Conservation (phyloP, 2,329 filamentous ascomycete genomes). For the Neobulgaria alba region DNA sequence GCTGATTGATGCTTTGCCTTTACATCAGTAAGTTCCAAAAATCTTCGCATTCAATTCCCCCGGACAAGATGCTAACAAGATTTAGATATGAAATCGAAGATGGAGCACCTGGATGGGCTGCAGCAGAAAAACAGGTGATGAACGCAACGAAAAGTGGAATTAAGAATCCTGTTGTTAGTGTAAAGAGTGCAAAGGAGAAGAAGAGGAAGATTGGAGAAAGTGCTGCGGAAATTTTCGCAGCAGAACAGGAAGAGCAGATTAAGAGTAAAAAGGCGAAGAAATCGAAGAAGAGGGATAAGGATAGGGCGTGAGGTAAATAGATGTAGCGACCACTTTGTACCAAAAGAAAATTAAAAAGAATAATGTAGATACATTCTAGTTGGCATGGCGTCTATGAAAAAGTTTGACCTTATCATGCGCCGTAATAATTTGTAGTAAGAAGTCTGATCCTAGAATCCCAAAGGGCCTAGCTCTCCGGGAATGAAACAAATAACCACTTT, state of each 20-base stretch:
- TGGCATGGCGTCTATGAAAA: no score
- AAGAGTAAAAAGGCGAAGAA: conserved; percentile 47
- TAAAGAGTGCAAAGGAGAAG: conserved; percentile 61
- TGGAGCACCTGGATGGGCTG: conserved; percentile 53
- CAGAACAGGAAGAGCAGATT: conserved; percentile 45
- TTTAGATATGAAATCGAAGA: conserved; percentile 61
- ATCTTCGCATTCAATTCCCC: no score
- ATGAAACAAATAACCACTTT: no score
- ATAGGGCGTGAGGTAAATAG: conserved; percentile 6
- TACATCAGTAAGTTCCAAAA: conserved; percentile 73
- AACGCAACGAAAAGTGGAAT: conserved; percentile 46
- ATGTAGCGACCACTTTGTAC: no score
- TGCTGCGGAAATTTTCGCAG: conserved; percentile 54
- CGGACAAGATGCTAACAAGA: no score
- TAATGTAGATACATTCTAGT: no score
- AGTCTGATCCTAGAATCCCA: no score
- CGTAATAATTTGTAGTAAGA: no score
- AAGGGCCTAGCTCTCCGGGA: no score
- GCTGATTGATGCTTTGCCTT: conserved; percentile 80
- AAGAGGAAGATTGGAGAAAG: conserved; percentile 64
- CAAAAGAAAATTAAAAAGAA: no score
- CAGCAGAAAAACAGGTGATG: conserved; percentile 67
- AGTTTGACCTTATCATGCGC: no score
- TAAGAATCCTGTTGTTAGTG: conserved; percentile 60
- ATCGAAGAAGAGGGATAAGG: conserved; percentile 18